phyloP scores from a whole-genome alignment of 306 rosid genomes.

The Castanopsis chinensis region DNA sequence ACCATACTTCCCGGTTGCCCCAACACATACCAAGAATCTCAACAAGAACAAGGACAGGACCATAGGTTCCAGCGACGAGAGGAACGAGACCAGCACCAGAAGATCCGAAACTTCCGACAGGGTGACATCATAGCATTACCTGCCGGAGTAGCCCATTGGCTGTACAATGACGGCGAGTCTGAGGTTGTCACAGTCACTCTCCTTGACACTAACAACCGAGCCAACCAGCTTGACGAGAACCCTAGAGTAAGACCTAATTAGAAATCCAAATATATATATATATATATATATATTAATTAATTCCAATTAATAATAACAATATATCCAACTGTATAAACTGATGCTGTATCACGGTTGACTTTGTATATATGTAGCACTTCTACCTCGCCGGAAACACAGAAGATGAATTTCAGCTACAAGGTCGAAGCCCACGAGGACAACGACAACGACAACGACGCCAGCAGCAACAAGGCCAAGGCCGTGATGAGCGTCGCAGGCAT shows the following conservation, averaged over 20 bases:
- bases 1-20: conserved; percentile 41
- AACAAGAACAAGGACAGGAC: neutral
- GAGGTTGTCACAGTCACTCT: conserved; percentile 38
- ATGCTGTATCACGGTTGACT: too few species aligned
- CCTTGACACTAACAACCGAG: conserved; percentile 32
- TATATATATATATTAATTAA: too few species aligned
- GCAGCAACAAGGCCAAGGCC: neutral
- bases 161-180: conserved; percentile 28
- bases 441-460: neutral
- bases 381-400: conserved; percentile 61
- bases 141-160: conserved; percentile 37
- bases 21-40: conserved; percentile 31
- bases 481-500: too few species aligned
- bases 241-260: conserved; percentile 44
- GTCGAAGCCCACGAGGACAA: neutral
- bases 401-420: conserved; percentile 29
- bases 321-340: neutral
- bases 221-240: conserved; percentile 56
- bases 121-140: conserved; percentile 43
- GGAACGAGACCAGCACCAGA: conserved; percentile 34
- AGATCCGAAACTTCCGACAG: conserved; percentile 28
- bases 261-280: too few species aligned
- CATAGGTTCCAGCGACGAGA: neutral
- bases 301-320: neutral
- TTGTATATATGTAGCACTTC: conserved; percentile 34